Conservation (phyloP, 2,329 filamentous ascomycete genomes). For the Pseudogymnoascus destructans region DNA sequence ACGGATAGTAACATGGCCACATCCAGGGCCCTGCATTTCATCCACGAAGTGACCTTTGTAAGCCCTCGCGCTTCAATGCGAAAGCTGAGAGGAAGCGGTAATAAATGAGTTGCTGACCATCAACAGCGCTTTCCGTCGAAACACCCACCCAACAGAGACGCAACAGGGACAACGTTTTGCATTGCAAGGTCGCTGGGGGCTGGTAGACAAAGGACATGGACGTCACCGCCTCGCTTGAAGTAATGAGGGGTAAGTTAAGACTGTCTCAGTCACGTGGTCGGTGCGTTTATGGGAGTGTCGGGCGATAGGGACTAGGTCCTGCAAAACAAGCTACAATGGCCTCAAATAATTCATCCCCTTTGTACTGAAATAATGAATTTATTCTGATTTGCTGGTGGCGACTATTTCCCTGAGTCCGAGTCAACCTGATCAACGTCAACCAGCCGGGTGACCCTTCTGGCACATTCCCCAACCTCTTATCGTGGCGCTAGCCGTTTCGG, state of each 20-base stretch:
- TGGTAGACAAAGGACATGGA: neutral
- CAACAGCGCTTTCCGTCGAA: neutral
- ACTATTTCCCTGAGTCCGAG: neutral
- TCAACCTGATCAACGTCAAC: neutral
- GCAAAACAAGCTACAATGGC: neutral
- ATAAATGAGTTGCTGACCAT: neutral
- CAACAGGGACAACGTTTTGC: neutral
- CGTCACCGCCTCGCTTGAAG: neutral
- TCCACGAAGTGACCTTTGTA: neutral
- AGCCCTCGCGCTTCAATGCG: neutral
- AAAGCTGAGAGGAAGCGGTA: neutral
- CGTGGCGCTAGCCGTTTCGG: neutral
- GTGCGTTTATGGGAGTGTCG: neutral
- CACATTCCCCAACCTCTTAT: constrained; percentile 5
- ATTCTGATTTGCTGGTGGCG: constrained; percentile 1
- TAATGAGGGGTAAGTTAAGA: neutral
- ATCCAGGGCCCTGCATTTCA: neutral
- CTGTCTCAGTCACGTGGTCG: neutral
- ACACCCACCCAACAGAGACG: neutral
- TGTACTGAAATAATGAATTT: neutral
- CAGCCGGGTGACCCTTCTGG: constrained; percentile 4
- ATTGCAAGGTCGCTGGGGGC: neutral
- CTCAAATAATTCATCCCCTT: neutral
- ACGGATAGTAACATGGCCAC: neutral
- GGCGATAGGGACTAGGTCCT: neutral